Evolutionary conservation across 2,329 filamentous ascomycete species (phyloP).

Genomic region (Grosmannia penicillata): DNA sequence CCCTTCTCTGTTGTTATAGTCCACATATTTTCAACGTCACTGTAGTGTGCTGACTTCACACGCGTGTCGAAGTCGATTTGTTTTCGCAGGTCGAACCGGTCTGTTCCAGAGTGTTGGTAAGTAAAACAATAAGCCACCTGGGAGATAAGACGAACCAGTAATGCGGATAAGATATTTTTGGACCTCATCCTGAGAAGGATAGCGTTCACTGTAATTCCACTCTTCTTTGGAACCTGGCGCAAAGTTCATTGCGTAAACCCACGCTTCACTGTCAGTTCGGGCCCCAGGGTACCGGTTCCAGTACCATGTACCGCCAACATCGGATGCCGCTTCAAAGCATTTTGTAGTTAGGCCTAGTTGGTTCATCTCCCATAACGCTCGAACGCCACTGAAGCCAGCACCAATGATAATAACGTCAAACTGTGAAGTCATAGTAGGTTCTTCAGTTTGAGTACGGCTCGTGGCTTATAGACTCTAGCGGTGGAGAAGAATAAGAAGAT

Average conservation of each 20-base stretch:
- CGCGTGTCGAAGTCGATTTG: slow-evolving; percentile 36
- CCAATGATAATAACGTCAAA: slow-evolving; percentile 53
- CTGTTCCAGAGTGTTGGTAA: neutral
- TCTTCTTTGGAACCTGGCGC: slow-evolving; percentile 35
- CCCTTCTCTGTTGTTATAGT: slow-evolving; percentile 18
- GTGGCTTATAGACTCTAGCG: neutral
- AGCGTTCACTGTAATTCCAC: slow-evolving; percentile 25
- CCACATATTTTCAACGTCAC: slow-evolving; percentile 37
- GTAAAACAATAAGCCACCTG: neutral
- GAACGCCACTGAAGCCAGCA: slow-evolving; percentile 60
- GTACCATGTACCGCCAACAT: slow-evolving; percentile 66
- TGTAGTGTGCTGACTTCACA: slow-evolving; percentile 33
- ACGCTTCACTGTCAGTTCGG: slow-evolving; percentile 58
- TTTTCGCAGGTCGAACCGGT: slow-evolving; percentile 24
- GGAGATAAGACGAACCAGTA: neutral
- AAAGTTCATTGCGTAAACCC: slow-evolving; percentile 40
- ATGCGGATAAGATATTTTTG: slow-evolving; percentile 4
- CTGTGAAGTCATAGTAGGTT: slow-evolving; percentile 24
- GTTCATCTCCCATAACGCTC: slow-evolving; percentile 47
- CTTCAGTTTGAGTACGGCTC: neutral
- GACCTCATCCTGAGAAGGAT: slow-evolving; percentile 5
- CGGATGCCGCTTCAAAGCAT: slow-evolving; percentile 50
- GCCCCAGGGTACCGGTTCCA: slow-evolving; percentile 65
- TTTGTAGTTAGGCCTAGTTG: slow-evolving; percentile 42
- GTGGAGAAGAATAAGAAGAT: neutral